Evolutionary conservation across 768 basidiomycete genomes (phyloP).

Genomic region (Pulveroboletus ravenelii): DNA sequence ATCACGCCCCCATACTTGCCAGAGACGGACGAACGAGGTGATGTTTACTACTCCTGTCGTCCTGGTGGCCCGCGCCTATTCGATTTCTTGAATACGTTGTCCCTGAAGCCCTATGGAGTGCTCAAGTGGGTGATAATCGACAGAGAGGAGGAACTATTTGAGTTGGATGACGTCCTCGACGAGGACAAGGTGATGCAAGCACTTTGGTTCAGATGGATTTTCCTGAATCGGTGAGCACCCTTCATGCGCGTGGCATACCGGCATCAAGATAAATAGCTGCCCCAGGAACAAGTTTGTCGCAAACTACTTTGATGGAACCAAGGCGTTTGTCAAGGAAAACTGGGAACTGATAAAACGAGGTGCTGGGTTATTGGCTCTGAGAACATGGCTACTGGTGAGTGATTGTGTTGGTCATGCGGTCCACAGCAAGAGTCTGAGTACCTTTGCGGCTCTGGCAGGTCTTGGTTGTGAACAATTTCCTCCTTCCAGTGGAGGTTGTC

Average conservation of each 20-base stretch:
- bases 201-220: slow-evolving; percentile 73
- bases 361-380: slow-evolving; percentile 61
- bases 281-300: slow-evolving; percentile 51
- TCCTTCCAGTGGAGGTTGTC: slow-evolving; percentile 47
- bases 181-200: slow-evolving; percentile 79
- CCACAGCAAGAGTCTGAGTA: not conserved
- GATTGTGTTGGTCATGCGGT: not conserved
- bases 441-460: slow-evolving; percentile 35
- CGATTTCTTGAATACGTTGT: slow-evolving; percentile 57
- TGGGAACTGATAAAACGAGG: slow-evolving; percentile 65
- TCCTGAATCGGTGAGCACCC: slow-evolving; percentile 48
- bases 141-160: slow-evolving; percentile 71
- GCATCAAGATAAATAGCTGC: not conserved
- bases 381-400: slow-evolving; percentile 58
- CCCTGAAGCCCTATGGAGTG: slow-evolving; percentile 59
- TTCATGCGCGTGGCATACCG: not conserved
- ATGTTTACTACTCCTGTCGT: slow-evolving; percentile 57
- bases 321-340: slow-evolving; percentile 53
- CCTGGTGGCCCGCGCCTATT: slow-evolving; percentile 61
- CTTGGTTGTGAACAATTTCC: slow-evolving; percentile 49
- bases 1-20: slow-evolving; percentile 47
- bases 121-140: slow-evolving; percentile 67
- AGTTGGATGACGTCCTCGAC: slow-evolving; percentile 63
- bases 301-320: slow-evolving; percentile 49
- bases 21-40: slow-evolving; percentile 42